Base-by-base conservation (phyloP, 768 basidiomycete species). In the Dioszegia crocea region DNA sequence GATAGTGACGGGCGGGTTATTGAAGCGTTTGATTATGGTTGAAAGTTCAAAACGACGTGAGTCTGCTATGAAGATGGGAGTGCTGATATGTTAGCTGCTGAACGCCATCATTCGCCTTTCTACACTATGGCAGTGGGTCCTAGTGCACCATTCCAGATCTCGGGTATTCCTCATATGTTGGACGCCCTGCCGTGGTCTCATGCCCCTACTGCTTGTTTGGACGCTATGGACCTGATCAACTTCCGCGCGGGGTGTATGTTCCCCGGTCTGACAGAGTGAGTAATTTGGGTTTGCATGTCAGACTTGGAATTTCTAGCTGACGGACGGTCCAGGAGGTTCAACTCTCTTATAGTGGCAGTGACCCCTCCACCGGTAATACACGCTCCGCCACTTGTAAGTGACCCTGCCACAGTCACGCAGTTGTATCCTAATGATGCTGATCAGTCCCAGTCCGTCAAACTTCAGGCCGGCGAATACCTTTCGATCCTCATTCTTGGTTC, bases 401-500 rank as follows among this genome's bases (percentile, higher is more conserved):
- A 30, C n/a, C 17, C 27, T 50, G 4, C n/a, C 3, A 30, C 3
- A 14, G 6, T 1, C 17, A 31, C 6, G 17, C 36, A n/a, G 11
- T 10, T 5, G 3, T 3, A 4, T 19, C 16, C 3, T 17, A 4
- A 27, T 45, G 10, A 11, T 23, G 45, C 30, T 33, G 40, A 29
- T 17, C 12, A 17, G 19, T n/a, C 14, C 33, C 16, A 44, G 44
- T 26, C 41, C 9, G 27, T 49, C 23, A 48, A 12, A 19, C n/a
- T 44, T 9, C 36, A 31, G 10, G 5, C 46, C 47, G 36, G 48
- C 54, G 12, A 40, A 49, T 41, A 57, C 59, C 29, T 61, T 40
- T 55, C 66, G 1, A n/a, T 73, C 38, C 56, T 73, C 39, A 56
- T 61, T 27, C 69, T 76, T 17, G 75, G 75, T 14, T 68, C 72